Base-by-base conservation (phyloP, 2,329 filamentous ascomycete genomes). In the Remersonia thermophila region DNA sequence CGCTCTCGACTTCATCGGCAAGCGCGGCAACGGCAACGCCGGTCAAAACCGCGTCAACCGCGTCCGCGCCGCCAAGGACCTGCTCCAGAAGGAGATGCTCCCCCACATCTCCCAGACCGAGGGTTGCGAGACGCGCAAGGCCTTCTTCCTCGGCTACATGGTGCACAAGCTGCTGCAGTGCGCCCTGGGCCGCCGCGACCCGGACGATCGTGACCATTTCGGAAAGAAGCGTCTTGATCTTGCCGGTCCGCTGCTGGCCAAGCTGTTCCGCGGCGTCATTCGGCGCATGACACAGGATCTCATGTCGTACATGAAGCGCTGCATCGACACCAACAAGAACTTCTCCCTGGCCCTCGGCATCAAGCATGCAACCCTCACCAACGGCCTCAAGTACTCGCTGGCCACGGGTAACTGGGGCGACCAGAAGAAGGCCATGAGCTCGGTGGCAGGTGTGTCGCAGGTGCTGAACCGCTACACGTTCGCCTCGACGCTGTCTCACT, bases 321-420 rank as follows among this genome's bases (percentile, higher is more conserved):
- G 86, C 50, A 85, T 98, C 34, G 87, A 98, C 59, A 79, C 77
- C 36, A 83, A 82, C 58, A 74, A 79, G 42, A 83, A 93, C 44
- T 95, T 98, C 65, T 91, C 91, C 46, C 65, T 96, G 29, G 83
- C 83, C 11, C 73, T 94, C 40, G 91, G 86, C 48, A 81, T 96
- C 53, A 96, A 95, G 65, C 79, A 82, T 15, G 81, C 78, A 44
- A 94, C 91, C 14, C 71, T 98, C 47, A 93, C 87, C 14, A 93
- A 91, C 54, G 91, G 89, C 33, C 64, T 98, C 47, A 94, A 95
- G 56, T 98, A 98, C 61, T 95, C 91, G 35, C 69, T 98, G 43
- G 89, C 91, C 17, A 98, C 91, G 11, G 91, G 91, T 47, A 98
- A 98, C 62, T 98, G 91, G 93, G 93, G 91, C 54, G 91, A 98